A percentile compares a stretch with the other conserved stretches of the same genome.
Conservation (phyloP, 257 asterid species). For the Solanum pinnatisectum region DNA sequence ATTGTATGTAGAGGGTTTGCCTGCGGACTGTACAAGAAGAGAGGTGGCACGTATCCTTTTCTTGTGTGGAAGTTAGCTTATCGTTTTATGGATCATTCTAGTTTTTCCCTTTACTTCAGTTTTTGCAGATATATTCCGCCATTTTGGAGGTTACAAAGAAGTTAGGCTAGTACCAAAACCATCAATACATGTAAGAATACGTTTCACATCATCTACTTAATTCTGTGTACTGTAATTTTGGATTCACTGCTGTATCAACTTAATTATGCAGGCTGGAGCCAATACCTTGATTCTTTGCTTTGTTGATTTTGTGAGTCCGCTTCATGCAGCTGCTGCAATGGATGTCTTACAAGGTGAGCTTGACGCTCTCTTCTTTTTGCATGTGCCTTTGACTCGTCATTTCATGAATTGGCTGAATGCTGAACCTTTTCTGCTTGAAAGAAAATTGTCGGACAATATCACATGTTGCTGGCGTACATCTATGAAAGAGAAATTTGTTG, state of each 20-base stretch:
- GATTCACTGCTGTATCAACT: constrained; percentile 1
- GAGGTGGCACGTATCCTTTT: constrained; percentile 79
- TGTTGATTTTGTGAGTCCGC: constrained; percentile 73
- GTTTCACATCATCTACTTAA: neutral
- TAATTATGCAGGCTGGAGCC: constrained; percentile 46
- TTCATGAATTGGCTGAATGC: too few species aligned
- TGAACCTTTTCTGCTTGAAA: neutral
- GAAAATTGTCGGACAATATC: neutral
- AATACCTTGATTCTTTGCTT: constrained; percentile 69
- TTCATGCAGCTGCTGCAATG: constrained; percentile 80
- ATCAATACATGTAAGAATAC: constrained; percentile 53
- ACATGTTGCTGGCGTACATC: neutral
- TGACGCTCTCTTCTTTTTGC: neutral
- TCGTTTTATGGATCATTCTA: neutral
- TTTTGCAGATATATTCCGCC: constrained; percentile 73
- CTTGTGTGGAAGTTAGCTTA: constrained; percentile 3
- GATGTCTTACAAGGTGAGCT: constrained; percentile 62
- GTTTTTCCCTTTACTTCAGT: constrained; percentile 38
- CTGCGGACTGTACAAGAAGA: constrained; percentile 54
- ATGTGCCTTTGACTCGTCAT: neutral
- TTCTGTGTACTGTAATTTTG: neutral
- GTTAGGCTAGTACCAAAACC: constrained; percentile 66
- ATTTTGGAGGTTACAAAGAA: constrained; percentile 73
- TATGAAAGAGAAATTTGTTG: neutral
- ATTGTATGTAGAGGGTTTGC: constrained; percentile 43